These are phyloP conservation scores for Hortaea werneckii DNA, from an alignment of 2,329 filamentous ascomycete species.

Conservation along the genomic window DNA sequence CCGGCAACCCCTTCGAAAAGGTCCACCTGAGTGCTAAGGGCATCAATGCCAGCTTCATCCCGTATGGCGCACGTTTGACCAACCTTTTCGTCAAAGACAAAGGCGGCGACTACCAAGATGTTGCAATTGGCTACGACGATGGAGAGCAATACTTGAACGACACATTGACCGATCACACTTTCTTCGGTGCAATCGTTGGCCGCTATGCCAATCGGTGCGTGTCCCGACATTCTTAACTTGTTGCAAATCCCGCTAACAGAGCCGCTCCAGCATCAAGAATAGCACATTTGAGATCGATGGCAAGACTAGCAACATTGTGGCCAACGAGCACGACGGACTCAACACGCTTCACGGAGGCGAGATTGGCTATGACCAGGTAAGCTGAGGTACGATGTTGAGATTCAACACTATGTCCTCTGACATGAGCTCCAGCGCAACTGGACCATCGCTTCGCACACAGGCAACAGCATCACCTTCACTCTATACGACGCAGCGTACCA, in stretches of 20 bases:
- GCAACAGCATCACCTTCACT: conserved; percentile 62
- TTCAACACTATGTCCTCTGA: too few relatives aligned
- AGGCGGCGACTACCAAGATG: conserved; percentile 35
- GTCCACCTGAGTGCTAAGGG: conserved; percentile 17
- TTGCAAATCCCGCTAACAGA: conserved; percentile 10
- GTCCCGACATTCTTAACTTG: background rate
- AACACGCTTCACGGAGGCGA: conserved; percentile 45
- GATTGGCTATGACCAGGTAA: conserved; percentile 43
- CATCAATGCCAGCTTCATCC: conserved; percentile 22
- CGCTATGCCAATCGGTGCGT: conserved; percentile 39
- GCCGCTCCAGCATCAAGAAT: conserved; percentile 39
- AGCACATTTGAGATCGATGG: conserved; percentile 44
- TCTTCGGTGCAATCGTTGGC: conserved; percentile 53
- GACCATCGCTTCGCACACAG: conserved; percentile 59
- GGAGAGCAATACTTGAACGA: conserved; percentile 30
- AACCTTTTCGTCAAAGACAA: conserved; percentile 21
- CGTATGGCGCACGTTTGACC: conserved; percentile 21
- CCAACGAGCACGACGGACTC: conserved; percentile 41
- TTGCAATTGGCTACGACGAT: conserved; percentile 43
- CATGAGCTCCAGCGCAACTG: conserved; percentile 48
- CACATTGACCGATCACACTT: conserved; percentile 39
- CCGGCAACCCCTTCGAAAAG: conserved; percentile 19
- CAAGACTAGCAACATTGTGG: conserved; percentile 36
- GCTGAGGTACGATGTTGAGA: background rate
- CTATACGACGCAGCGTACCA: conserved; percentile 62